Evolutionary conservation across 2,329 filamentous ascomycete genomes (phyloP).

Genomic region (Exophiala alcalophila): DNA sequence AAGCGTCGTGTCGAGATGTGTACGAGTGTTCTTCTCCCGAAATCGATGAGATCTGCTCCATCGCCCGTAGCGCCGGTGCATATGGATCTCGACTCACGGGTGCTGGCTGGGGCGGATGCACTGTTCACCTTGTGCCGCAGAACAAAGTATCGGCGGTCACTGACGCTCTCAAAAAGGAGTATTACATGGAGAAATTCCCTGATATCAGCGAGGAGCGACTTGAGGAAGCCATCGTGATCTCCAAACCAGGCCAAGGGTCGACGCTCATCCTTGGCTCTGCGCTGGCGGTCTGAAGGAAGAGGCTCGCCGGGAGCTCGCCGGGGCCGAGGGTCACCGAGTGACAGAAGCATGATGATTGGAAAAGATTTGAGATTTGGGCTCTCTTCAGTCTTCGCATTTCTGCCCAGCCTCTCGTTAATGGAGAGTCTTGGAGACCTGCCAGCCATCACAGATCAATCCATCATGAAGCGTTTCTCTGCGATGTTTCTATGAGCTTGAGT

Average conservation of each 20-base stretch:
- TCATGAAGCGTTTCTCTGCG: too few relatives aligned
- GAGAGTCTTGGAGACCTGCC: too few relatives aligned
- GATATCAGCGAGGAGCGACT: slow-evolving; percentile 69
- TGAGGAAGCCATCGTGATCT: slow-evolving; percentile 79
- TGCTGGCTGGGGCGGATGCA: slow-evolving; percentile 95
- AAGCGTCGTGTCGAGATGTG: slow-evolving; percentile 77
- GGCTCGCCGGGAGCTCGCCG: too few relatives aligned
- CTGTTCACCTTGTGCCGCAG: slow-evolving; percentile 84
- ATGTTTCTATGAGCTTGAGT: too few relatives aligned
- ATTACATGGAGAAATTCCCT: slow-evolving; percentile 75
- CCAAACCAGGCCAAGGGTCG: slow-evolving; percentile 72
- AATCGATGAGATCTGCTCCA: slow-evolving; percentile 80
- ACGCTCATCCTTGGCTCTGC: slow-evolving; percentile 28
- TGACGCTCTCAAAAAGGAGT: slow-evolving; percentile 68
- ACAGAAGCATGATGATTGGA: too few relatives aligned
- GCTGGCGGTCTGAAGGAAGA: slow-evolving; percentile 19
- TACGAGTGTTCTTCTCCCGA: slow-evolving; percentile 93
- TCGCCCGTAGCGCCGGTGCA: slow-evolving; percentile 73
- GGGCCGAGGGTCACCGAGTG: too few relatives aligned
- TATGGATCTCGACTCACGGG: slow-evolving; percentile 68
- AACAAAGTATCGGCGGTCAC: slow-evolving; percentile 76
- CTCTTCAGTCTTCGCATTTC: too few relatives aligned
- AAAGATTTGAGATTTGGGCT: too few relatives aligned
- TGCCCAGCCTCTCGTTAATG: too few relatives aligned
- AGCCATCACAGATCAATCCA: too few relatives aligned